Percentiles rank a stretch among this genome's conserved stretches.
phyloP scores from a whole-genome alignment of 768 basidiomycete species.

The Tricholoma hemisulphureum region DNA sequence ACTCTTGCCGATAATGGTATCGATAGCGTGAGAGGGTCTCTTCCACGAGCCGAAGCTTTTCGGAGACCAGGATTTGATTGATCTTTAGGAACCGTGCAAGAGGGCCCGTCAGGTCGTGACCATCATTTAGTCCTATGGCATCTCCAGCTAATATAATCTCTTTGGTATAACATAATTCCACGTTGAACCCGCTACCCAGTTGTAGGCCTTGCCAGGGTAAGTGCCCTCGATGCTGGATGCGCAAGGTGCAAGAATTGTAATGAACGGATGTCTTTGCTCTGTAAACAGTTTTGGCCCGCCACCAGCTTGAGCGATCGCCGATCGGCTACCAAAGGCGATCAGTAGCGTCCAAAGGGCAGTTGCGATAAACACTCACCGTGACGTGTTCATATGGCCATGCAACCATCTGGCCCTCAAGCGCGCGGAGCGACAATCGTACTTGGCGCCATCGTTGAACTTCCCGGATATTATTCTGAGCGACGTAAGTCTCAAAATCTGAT shows the following conservation, averaged over 20 bases:
- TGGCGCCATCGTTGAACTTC: conserved; percentile 50
- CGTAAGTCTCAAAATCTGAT: conserved; percentile 54
- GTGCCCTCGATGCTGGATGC: conserved; percentile 52
- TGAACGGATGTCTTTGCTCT: conserved; percentile 45
- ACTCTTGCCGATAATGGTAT: conserved; percentile 45
- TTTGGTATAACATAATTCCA: conserved; percentile 57
- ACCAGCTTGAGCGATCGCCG: conserved; percentile 44
- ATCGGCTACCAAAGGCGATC: conserved; percentile 36
- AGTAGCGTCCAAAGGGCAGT: background rate
- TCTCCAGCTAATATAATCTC: conserved; percentile 47
- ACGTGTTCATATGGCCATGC: conserved; percentile 63
- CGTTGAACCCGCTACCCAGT: conserved; percentile 67
- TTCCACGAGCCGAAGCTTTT: conserved; percentile 44
- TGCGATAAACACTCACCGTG: conserved; percentile 35
- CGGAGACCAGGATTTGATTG: conserved; percentile 51
- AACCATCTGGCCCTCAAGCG: conserved; percentile 62
- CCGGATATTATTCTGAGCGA: conserved; percentile 56
- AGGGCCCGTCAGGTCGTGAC: conserved; percentile 58
- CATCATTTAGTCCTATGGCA: conserved; percentile 62
- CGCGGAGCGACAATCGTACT: conserved; percentile 61
- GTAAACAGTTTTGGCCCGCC: conserved; percentile 47
- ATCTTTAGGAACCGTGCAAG: conserved; percentile 63
- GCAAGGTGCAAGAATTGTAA: conserved; percentile 48
- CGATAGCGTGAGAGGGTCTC: conserved; percentile 52
- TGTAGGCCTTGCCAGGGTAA: conserved; percentile 51